Percentiles rank a stretch among this genome's conserved stretches.
These are phyloP conservation scores for Boletus rubescentipes DNA, from an alignment of 768 basidiomycete species.

Conservation along the genomic window DNA sequence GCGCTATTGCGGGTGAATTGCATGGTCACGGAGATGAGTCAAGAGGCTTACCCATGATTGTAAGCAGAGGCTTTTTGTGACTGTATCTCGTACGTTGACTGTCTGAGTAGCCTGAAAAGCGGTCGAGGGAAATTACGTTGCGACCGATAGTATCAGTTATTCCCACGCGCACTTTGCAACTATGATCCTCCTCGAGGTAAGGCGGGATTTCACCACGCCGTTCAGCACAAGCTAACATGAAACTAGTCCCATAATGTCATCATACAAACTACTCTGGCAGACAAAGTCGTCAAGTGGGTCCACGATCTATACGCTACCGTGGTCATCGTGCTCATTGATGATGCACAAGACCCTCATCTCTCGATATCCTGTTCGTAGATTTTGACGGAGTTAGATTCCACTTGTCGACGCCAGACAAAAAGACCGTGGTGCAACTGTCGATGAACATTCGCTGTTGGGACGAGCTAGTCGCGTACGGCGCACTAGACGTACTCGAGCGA, in stretches of 20 bases:
- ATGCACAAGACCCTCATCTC: conserved; percentile 70
- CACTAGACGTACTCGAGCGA: conserved; percentile 68
- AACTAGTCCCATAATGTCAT: conserved; percentile 86
- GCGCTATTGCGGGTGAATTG: conserved; percentile 49
- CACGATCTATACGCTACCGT: background rate
- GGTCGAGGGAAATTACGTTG: conserved; percentile 24
- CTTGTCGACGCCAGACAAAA: conserved; percentile 82
- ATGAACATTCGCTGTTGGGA: conserved; percentile 99
- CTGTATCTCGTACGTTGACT: conserved; percentile 7
- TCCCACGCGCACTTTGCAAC: conserved; percentile 28
- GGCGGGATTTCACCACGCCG: background rate
- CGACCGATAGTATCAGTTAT: conserved; percentile 17
- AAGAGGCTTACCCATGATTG: conserved; percentile 28
- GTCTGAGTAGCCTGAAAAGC: conserved; percentile 15
- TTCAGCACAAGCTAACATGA: conserved; percentile 7
- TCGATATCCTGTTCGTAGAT: conserved; percentile 97
- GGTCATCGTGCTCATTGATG: conserved; percentile 13
- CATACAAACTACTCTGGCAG: conserved; percentile 84
- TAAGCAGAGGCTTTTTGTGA: conserved; percentile 12
- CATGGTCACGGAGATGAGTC: background rate
- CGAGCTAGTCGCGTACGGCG: conserved; percentile 87
- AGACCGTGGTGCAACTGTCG: conserved; percentile 80
- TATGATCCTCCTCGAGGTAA: conserved; percentile 88
- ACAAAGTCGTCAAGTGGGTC: conserved; percentile 81
- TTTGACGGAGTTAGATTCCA: conserved; percentile 97